Evolutionary conservation across 2,329 filamentous ascomycete genomes (phyloP).

Genomic region (Fusarium sp.): DNA sequence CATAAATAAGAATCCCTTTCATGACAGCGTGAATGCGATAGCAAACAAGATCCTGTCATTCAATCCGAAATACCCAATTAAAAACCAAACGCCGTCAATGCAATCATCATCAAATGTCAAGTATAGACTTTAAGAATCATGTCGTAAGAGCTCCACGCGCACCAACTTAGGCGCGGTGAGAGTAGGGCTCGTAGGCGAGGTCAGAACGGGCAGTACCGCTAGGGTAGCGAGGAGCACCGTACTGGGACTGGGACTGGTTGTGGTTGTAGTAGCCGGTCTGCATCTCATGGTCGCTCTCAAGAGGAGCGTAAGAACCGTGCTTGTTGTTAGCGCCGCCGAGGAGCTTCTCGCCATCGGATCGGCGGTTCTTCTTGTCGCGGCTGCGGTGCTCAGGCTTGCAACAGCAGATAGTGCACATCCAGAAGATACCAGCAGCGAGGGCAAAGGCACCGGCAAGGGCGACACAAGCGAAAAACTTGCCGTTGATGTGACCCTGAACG

Average conservation of each 20-base stretch:
- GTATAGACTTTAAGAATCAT: slow-evolving; percentile 37
- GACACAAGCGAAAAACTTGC: slow-evolving; percentile 76
- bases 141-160: slow-evolving; percentile 23
- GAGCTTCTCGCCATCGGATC: slow-evolving; percentile 66
- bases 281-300: slow-evolving; percentile 56
- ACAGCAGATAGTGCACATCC: slow-evolving; percentile 92
- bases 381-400: slow-evolving; percentile 63
- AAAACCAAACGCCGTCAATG: slow-evolving; percentile 49
- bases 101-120: slow-evolving; percentile 46
- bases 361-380: slow-evolving; percentile 54
- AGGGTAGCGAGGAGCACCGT: slow-evolving; percentile 58
- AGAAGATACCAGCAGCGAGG: slow-evolving; percentile 85
- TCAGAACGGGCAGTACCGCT: slow-evolving; percentile 62
- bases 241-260: slow-evolving; percentile 50
- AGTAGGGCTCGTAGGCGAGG: slow-evolving; percentile 75
- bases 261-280: slow-evolving; percentile 57
- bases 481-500: slow-evolving; percentile 77
- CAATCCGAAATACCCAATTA: slow-evolving; percentile 32
- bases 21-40: slow-evolving; percentile 27
- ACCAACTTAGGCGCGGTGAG: slow-evolving; percentile 65
- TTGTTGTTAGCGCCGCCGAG: slow-evolving; percentile 57
- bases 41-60: slow-evolving; percentile 18
- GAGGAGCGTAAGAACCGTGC: slow-evolving; percentile 56
- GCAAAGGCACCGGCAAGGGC: slow-evolving; percentile 88
- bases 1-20: slow-evolving; percentile 28